These are phyloP conservation scores for Eremothecium gossypii DNA, from an alignment of 1,139 yeast species.

Conservation along the genomic window DNA sequence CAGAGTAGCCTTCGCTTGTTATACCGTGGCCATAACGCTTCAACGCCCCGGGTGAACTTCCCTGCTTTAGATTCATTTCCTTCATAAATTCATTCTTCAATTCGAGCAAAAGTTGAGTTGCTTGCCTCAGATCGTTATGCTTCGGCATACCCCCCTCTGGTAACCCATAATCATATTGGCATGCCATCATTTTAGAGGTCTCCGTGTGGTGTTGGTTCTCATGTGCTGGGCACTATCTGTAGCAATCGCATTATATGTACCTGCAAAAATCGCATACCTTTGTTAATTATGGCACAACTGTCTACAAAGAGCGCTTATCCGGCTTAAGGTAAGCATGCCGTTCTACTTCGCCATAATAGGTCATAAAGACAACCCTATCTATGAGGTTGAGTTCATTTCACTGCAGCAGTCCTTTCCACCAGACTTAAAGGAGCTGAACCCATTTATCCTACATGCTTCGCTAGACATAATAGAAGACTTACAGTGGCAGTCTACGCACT, in stretches of 20 bases:
- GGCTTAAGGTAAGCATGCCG: conserved; percentile 23
- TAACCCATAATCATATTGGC: no score
- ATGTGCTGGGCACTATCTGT: not conserved
- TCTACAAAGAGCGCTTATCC: no score
- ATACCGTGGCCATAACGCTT: not conserved
- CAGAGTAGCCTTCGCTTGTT: not conserved
- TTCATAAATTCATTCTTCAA: conserved; percentile 25
- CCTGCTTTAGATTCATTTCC: conserved; percentile 18
- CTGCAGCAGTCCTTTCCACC: conserved; percentile 44
- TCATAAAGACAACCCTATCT: conserved; percentile 74
- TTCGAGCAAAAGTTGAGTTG: conserved; percentile 22
- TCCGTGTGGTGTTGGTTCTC: no score
- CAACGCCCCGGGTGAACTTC: not conserved
- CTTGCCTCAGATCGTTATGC: conserved; percentile 1
- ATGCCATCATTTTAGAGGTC: no score
- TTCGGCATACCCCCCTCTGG: no score
- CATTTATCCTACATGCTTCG: conserved; percentile 81
- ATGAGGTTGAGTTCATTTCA: conserved; percentile 65
- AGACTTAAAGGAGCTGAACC: conserved; percentile 70
- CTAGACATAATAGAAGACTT: conserved; percentile 81
- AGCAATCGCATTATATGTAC: no score
- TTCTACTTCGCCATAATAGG: conserved; percentile 87
- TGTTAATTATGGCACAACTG: no score
- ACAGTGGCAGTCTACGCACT: conserved; percentile 51
- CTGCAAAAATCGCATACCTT: no score